A percentile compares a stretch with the other conserved stretches of the same genome.
Conservation (phyloP, 305 asterid species). For the Salvia sclarea region DNA sequence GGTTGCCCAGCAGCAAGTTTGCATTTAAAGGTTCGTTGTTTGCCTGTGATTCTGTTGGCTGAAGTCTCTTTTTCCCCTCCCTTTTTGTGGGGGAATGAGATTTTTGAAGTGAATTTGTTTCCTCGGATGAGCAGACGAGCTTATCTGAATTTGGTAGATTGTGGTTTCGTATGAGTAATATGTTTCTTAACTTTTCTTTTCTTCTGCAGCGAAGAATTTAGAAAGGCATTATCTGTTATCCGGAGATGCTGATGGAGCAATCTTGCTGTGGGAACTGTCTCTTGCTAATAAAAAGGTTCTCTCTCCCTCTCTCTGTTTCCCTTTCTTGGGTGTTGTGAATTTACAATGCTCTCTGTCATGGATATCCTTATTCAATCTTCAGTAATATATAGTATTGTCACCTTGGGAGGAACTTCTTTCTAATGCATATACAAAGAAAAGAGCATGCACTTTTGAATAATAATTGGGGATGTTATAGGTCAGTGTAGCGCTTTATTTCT, state of each 20-base stretch:
- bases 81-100: neutral
- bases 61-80: neutral
- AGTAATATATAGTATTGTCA: neutral
- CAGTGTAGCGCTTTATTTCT: neutral
- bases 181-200: neutral
- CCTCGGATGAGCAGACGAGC: neutral
- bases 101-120: constrained; percentile 8
- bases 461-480: constrained; percentile 6
- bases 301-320: neutral
- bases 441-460: neutral
- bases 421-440: too few species aligned
- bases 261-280: constrained; percentile 75
- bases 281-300: constrained; percentile 66
- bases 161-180: constrained; percentile 18
- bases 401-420: too few species aligned
- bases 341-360: neutral
- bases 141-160: constrained; percentile 11
- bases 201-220: constrained; percentile 60
- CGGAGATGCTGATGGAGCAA: constrained; percentile 90
- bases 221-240: constrained; percentile 67
- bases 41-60: neutral
- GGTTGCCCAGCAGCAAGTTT: constrained; percentile 89
- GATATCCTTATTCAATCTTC: neutral
- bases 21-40: constrained; percentile 67
- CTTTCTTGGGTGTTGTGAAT: too few species aligned